Evolutionary conservation across 2,329 filamentous ascomycete genomes (phyloP), one percentile per base, ranked within the genome.

Genomic region (Oidium heveae): DNA sequence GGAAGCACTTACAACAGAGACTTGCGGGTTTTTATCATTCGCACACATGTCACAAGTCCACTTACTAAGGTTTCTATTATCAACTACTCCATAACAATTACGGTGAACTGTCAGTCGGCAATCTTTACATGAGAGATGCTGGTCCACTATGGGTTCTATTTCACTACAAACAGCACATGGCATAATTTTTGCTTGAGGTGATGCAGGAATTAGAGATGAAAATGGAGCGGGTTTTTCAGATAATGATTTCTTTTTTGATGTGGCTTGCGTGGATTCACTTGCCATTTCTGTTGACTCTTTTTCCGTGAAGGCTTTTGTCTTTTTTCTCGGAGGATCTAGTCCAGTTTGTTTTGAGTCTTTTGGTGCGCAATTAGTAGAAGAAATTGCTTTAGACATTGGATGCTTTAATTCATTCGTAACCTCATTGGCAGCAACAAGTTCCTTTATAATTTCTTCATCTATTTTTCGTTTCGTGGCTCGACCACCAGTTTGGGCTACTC

Each of bases 11-110:
- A 84, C 82, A 56, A 93, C 89, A n/a, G 91, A 95, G 47, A 94
- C 82, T 60, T 86, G 80, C 5, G 89, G 87, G 62, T 82, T 89
- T 66, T 87, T 86, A 65, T 98, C 91, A 64, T 98, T 98, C 39
- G 80, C 74, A 67, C 91, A 98, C 76, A 88, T 94, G 68, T 96
- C 91, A 67, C 91, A 98, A 43, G 82, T 77, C 91, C 91, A 98
- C 67, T 94, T 94, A 47, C 74, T 76, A 34, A 78, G 74, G 54
- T 74, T 74, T 44, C 84, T 77, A 55, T 68, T 68, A 52, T 82
- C 79, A 41, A 76, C 60, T 34, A 96, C 74, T n/a, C 91, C 91
- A 64, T 96, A 98, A 68, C 91, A 98, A 58, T 79, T 79, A 54
- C 84, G 82, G 67, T 98, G 91, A 24, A 96, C 89, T 3, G 87